Evolutionary conservation across 2,329 filamentous ascomycete species (phyloP).

Genomic region (Fusarium chaquense): DNA sequence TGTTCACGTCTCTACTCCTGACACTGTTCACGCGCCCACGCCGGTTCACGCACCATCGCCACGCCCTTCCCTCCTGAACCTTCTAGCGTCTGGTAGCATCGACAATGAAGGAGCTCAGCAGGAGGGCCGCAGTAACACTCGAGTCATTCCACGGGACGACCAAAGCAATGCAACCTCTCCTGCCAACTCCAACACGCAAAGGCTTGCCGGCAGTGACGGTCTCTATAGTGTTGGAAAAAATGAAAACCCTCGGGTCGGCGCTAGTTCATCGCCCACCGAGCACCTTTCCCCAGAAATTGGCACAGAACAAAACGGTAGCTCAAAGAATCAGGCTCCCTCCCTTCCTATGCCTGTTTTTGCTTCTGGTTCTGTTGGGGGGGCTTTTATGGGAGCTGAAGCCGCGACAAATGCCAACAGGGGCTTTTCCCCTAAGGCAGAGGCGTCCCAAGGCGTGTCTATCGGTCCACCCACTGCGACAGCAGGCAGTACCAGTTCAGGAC

Average conservation of each 20-base stretch:
- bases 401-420: neutral
- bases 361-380: neutral
- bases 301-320: slow-evolving; percentile 14
- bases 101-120: slow-evolving; percentile 5
- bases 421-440: slow-evolving; percentile 4
- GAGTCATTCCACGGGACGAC: neutral
- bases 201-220: slow-evolving; percentile 26
- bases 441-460: slow-evolving; percentile 31
- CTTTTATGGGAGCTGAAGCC: slow-evolving; percentile 3
- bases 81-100: slow-evolving; percentile 23
- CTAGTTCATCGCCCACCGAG: slow-evolving; percentile 9
- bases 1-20: slow-evolving; percentile 28
- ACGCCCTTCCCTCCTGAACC: slow-evolving; percentile 30
- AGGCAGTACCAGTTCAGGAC: slow-evolving; percentile 28
- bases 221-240: slow-evolving; percentile 21
- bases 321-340: slow-evolving; percentile 12
- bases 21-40: slow-evolving; percentile 24
- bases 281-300: slow-evolving; percentile 9
- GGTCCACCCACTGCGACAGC: slow-evolving; percentile 31
- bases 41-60: slow-evolving; percentile 30
- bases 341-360: slow-evolving; percentile 7
- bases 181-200: slow-evolving; percentile 14
- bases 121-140: neutral
- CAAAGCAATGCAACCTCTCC: slow-evolving; percentile 3
- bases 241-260: slow-evolving; percentile 12